phyloP scores from a whole-genome alignment of 495 filamentous ascomycete genomes.

The Neurospora sp. region DNA sequence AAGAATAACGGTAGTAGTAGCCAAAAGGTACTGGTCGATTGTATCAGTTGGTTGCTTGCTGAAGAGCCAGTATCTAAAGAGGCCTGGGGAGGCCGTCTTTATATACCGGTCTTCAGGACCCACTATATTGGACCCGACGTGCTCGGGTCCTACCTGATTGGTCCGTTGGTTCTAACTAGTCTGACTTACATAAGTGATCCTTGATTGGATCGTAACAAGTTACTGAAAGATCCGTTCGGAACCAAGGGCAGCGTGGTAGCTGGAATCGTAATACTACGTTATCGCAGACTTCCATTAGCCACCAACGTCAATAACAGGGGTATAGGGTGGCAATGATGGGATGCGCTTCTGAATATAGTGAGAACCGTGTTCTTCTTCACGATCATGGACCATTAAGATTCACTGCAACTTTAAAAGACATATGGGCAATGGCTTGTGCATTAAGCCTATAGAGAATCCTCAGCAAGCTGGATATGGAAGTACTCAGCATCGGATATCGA shows the following conservation, averaged over 20 bases:
- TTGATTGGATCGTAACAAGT: too few relatives aligned
- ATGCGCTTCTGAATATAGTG: background rate
- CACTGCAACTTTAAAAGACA: background rate
- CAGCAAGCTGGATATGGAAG: background rate
- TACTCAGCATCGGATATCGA: background rate
- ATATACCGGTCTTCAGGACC: too few relatives aligned
- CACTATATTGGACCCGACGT: too few relatives aligned
- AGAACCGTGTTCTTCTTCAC: background rate
- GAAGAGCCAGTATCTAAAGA: too few relatives aligned
- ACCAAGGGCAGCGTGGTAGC: background rate
- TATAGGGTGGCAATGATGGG: background rate
- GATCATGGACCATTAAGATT: background rate
- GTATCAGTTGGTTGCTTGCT: too few relatives aligned
- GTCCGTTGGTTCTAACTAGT: too few relatives aligned
- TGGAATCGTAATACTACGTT: background rate
- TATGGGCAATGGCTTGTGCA: background rate
- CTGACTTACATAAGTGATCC: too few relatives aligned
- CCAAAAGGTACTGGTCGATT: too few relatives aligned
- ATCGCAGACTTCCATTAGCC: background rate
- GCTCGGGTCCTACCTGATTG: too few relatives aligned
- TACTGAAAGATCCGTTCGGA: background rate
- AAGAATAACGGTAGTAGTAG: too few relatives aligned
- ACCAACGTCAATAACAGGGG: background rate
- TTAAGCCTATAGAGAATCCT: background rate
- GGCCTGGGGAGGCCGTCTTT: too few relatives aligned